Conservation (phyloP, 768 basidiomycete species). For the Hypsizygus marmoreus region DNA sequence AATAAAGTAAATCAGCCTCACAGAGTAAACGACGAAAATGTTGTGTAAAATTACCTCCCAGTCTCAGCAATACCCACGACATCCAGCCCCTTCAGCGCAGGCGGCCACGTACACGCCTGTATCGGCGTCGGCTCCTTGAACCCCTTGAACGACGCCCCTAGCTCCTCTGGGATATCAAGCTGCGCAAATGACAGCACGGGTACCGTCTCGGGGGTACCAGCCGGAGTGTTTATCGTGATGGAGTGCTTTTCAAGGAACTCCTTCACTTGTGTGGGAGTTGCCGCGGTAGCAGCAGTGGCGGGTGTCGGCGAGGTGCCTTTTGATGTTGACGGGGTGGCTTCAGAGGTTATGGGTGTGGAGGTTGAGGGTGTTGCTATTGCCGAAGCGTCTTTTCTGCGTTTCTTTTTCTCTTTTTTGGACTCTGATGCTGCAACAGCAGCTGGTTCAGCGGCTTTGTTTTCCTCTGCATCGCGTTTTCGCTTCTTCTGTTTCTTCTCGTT, state of each 20-base stretch:
- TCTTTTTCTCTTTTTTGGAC: conserved; percentile 47
- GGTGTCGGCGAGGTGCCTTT: conserved; percentile 17
- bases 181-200: conserved; percentile 79
- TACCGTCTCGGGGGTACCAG: conserved; percentile 43
- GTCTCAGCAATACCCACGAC: conserved; percentile 97
- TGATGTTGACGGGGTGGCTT: conserved; percentile 9
- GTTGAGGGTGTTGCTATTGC: conserved; percentile 19
- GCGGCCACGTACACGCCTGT: conserved; percentile 94
- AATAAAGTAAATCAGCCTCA: conserved; percentile 7
- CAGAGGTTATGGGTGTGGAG: conserved; percentile 15
- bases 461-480: conserved; percentile 38
- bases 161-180: conserved; percentile 61
- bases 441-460: conserved; percentile 14
- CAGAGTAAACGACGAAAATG: not conserved
- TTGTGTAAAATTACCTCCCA: conserved; percentile 64
- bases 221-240: conserved; percentile 67
- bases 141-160: conserved; percentile 61
- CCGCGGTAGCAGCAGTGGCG: conserved; percentile 15
- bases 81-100: conserved; percentile 77
- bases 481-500: conserved; percentile 42
- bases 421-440: conserved; percentile 14
- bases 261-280: conserved; percentile 43
- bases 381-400: conserved; percentile 36
- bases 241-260: conserved; percentile 72
- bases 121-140: conserved; percentile 94